A percentile compares a stretch with the other conserved stretches of the same genome.
phyloP scores from a whole-genome alignment of 108 stramenopile genomes.

The Parmales sp. region DNA sequence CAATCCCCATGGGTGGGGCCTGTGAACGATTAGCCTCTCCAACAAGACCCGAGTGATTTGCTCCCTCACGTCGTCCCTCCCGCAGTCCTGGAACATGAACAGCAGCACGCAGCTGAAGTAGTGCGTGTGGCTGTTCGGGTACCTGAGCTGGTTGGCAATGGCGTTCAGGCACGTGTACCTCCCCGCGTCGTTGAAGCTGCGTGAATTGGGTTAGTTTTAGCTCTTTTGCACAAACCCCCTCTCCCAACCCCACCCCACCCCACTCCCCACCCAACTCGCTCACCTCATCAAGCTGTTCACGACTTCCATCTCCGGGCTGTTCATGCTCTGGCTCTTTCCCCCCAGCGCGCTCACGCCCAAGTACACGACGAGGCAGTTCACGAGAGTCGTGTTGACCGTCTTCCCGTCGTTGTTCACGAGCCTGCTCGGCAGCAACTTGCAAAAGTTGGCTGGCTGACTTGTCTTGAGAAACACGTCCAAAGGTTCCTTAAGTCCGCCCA shows the following conservation, averaged over 20 bases:
- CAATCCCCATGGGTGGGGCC: conserved; percentile 95
- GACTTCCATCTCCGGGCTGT: conserved; percentile 72
- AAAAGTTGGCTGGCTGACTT: conserved; percentile 70
- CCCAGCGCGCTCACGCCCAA: conserved; percentile 80
- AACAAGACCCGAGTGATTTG: conserved; percentile 95
- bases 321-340: conserved; percentile 23
- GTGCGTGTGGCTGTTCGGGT: conserved; percentile 98
- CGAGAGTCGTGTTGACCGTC: conserved; percentile 68
- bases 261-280: too few species aligned
- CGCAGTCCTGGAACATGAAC: conserved; percentile 88
- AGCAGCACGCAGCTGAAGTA: conserved; percentile 96
- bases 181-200: conserved; percentile 71
- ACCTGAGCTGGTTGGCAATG: conserved; percentile 97
- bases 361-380: conserved; percentile 89
- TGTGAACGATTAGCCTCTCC: conserved; percentile 94
- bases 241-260: too few species aligned
- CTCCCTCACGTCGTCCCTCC: conserved; percentile 86
- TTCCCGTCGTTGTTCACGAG: conserved; percentile 57
- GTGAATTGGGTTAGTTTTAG: too few species aligned
- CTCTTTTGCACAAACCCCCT: too few species aligned
- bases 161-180: conserved; percentile 94
- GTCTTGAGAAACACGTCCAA: conserved; percentile 85
- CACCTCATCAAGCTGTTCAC: conserved; percentile 77
- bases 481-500: conserved; percentile 54
- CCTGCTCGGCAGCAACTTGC: conserved; percentile 51